Evolutionary conservation across 2,329 filamentous ascomycete species (phyloP), one percentile per base, ranked within the genome.

Genomic region (Fusarium nurragi): DNA sequence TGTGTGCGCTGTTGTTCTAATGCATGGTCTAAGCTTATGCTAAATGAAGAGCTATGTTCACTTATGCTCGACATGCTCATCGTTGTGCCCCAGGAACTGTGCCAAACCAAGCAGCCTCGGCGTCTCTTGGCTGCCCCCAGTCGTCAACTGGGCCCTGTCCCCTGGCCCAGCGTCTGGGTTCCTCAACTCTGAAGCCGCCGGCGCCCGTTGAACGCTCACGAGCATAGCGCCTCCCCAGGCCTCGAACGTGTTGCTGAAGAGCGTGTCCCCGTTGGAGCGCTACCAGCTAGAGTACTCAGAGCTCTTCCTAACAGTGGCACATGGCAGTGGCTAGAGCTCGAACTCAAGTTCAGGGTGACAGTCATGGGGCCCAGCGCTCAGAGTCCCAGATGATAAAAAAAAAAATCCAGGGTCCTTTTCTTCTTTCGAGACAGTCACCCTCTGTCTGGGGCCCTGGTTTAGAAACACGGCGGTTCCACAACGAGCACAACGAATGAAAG

Each of bases 381-480:
- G 19, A 23, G 21, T 49, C 46, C 47, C 23, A 22, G 18, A 34
- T 26, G 39, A 18, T 25, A 43, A 43, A 25, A 49, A 40, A n/a
- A 50, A 54, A 54, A 65, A 68, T 67, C 37, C 65, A 68, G 60
- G 69, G 67, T 65, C 59, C 59, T 69, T 65, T 53, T 38, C 57
- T 34, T 48, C 56, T 21, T 61, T 60, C 71, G 63, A 71, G 69
- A 71, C 69, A 71, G 54, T 57, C 54, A 45, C 55, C 60, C 63
- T 56, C n/a, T 21, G 41, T 36, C 58, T 61, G 30, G 57, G 65
- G 52, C 52, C 61, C 57, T 45, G 60, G 62, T 49, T 70, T 49
- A 64, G 55, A 71, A 68, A 70, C 68, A 61, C 36, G 30, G 58
- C 54, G 58, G 65, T 56, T 60, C 65, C 67, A 69, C 69, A 46